Conservation (phyloP, 2,329 filamentous ascomycete genomes). For the Fusarium transvaalense region DNA sequence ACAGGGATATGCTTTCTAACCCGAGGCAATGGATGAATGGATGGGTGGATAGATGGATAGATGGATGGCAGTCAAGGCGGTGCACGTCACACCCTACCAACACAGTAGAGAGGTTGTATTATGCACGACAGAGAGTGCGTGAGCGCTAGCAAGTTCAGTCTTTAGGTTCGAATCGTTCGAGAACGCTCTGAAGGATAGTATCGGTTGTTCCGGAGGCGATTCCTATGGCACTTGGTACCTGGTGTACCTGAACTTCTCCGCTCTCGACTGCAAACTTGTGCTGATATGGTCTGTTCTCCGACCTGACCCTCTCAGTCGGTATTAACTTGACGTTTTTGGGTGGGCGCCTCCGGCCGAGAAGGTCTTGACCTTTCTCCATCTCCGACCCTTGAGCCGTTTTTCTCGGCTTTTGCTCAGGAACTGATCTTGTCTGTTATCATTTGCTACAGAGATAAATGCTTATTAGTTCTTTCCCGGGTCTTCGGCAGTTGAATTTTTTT, state of each 20-base stretch:
- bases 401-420: conserved; percentile 15
- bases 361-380: conserved; percentile 6
- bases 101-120: conserved; percentile 6
- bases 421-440: not conserved
- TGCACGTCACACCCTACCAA: conserved; percentile 14
- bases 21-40: conserved; percentile 19
- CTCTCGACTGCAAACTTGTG: conserved; percentile 21
- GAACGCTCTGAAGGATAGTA: conserved; percentile 29
- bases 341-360: conserved; percentile 32
- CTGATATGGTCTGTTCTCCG: conserved; percentile 28
- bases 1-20: conserved; percentile 35
- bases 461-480: not conserved
- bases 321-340: conserved; percentile 14
- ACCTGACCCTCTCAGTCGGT: conserved; percentile 14
- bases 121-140: conserved; percentile 35
- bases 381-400: conserved; percentile 15
- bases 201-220: conserved; percentile 30
- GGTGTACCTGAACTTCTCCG: conserved; percentile 26
- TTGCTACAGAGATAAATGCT: not conserved
- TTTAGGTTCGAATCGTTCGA: conserved; percentile 36
- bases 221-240: conserved; percentile 10
- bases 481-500: conserved; percentile 31
- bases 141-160: conserved; percentile 36
- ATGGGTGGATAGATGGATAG: conserved; percentile 12
- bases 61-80: conserved; percentile 8